Conservation (phyloP, 2,329 filamentous ascomycete genomes). For the Cryphonectria naterciae region DNA sequence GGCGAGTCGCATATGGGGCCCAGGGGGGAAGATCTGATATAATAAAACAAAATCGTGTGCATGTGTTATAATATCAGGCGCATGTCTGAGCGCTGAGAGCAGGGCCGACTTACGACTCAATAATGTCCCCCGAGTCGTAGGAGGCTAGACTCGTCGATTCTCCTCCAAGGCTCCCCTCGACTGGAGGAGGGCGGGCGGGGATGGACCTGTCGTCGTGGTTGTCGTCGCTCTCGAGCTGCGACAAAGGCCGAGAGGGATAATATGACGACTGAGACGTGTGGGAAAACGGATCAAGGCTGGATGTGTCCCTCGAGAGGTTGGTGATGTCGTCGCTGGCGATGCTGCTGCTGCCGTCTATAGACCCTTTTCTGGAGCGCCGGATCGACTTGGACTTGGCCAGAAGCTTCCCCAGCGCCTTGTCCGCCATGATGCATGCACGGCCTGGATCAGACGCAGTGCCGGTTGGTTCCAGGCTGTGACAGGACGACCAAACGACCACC, state of each 20-base stretch:
- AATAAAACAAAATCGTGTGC: neutral
- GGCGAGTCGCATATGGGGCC: constrained; percentile 1
- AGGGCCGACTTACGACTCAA: constrained; percentile 47
- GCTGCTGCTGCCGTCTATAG: constrained; percentile 40
- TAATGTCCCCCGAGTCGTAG: constrained; percentile 50
- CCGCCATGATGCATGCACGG: constrained; percentile 31
- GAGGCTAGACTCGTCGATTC: constrained; percentile 46
- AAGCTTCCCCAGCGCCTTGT: constrained; percentile 53
- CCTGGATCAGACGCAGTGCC: neutral
- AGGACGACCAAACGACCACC: neutral
- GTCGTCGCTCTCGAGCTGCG: constrained; percentile 38
- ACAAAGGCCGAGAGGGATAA: constrained; percentile 36
- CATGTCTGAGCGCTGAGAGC: neutral
- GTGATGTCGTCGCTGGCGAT: constrained; percentile 35
- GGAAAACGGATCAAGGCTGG: constrained; percentile 20
- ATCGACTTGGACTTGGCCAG: constrained; percentile 55
- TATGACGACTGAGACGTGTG: constrained; percentile 32
- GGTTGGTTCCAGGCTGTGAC: neutral
- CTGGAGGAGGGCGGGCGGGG: constrained; percentile 27
- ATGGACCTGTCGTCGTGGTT: constrained; percentile 40
- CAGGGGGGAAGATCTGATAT: constrained; percentile 4
- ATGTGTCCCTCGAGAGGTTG: constrained; percentile 19
- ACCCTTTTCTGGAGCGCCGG: constrained; percentile 53
- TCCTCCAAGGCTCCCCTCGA: constrained; percentile 28
- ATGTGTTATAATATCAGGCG: neutral